Evolutionary conservation across 2,329 filamentous ascomycete species (phyloP), one percentile per base, ranked within the genome.

Genomic region (Colletotrichum sp.): DNA sequence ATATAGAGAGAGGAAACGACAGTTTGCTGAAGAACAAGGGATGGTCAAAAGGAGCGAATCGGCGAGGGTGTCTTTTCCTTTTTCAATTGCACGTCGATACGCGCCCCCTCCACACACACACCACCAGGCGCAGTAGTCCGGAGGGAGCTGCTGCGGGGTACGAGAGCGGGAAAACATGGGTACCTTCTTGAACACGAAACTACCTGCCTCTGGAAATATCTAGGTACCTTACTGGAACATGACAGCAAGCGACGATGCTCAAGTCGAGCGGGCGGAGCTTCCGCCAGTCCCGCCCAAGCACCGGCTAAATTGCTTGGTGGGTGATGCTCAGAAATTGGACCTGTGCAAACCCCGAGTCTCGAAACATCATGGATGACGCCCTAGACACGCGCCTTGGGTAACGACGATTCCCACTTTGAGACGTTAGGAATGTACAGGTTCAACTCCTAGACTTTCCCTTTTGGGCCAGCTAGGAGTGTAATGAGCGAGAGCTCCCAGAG

Each of bases 141-240:
- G 70, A 68, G 56, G 70, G 22, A 73, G 70, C 60, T 69, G 70
- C 65, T 73, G 74, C 74, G 74, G 74, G 74, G 74, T 69, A 64
- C 70, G 15, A 73, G 30, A 64, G 62, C 58, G 30, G 27, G 64
- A 25, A 52, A 52, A 28, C 25, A 69, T 13, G 56, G 58, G 60
- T 56, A 36, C 10, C 22, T 10, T 27, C n/a, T 30, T 15, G 43
- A 56, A 27, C 22, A 30, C 28, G 16, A 27, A 34, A 52, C 64
- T 52, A 52, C 43, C 43, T 52, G n/a, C 43, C 43, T 52, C 43
- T 22, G n/a, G n/a, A 48, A 43, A 52, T 22, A 27, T 13, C 27
- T 36, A 62, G 27, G 27, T 62, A 27, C 22, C 22, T 22, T 22
- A 22, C 34, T 7, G 2, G 32, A 18, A 66, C 62, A 30, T n/a